Conservation (phyloP, 2,329 filamentous ascomycete genomes). For the Triangularia setosa region DNA sequence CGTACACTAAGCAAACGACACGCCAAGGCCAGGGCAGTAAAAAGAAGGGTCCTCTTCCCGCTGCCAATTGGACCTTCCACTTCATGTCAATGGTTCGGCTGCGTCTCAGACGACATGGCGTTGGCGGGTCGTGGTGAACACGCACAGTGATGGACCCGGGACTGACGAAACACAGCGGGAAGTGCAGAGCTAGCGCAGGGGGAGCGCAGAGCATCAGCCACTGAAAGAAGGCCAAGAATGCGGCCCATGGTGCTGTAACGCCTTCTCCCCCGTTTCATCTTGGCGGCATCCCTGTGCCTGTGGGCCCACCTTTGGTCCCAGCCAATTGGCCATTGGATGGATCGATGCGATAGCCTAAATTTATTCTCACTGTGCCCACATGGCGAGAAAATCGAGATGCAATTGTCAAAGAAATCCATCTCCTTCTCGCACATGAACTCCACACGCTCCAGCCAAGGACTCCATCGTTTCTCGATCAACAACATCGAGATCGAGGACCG, state of each 20-base stretch:
- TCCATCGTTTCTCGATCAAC: not conserved
- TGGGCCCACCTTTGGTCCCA: not conserved
- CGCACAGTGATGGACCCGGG: slow-evolving; percentile 1
- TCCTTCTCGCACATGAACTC: not conserved
- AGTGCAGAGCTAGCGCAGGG: slow-evolving; percentile 6
- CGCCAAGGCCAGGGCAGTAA: not conserved
- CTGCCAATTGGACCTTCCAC: slow-evolving; percentile 9
- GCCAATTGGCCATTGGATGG: slow-evolving; percentile 16
- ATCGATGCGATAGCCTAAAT: not conserved
- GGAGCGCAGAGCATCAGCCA: not conserved
- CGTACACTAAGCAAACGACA: not conserved
- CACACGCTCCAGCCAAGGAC: not conserved
- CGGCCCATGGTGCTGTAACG: not conserved
- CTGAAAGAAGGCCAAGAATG: not conserved
- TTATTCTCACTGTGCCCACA: slow-evolving; percentile 4
- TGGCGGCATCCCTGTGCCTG: slow-evolving; percentile 3
- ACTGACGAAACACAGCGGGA: not conserved
- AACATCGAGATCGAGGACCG: not conserved
- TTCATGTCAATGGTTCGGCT: slow-evolving; percentile 5
- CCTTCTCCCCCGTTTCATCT: slow-evolving; percentile 17
- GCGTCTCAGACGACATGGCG: slow-evolving; percentile 11
- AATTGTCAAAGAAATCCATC: not conserved
- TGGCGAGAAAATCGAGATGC: not conserved
- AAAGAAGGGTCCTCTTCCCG: slow-evolving; percentile 5
- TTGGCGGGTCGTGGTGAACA: not conserved